phyloP scores from a whole-genome alignment of 2,329 filamentous ascomycete species.

The Ceratocystis papillata region DNA sequence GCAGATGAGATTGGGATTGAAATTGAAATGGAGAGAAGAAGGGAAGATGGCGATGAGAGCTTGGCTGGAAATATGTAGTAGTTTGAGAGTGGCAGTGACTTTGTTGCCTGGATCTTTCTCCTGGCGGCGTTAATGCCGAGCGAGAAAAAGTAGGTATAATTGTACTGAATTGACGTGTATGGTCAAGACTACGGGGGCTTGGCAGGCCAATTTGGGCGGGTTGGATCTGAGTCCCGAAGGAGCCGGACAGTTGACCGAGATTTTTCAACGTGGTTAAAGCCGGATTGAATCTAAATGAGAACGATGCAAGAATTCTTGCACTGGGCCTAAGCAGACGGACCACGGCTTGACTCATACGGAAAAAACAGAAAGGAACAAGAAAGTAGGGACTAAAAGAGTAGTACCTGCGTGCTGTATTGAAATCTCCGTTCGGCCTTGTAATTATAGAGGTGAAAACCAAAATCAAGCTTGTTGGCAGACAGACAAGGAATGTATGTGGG shows the following conservation, averaged over 20 bases:
- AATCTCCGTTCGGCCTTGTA: no score
- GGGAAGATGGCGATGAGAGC: not conserved
- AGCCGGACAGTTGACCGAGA: conserved; percentile 11
- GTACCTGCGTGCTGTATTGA: not conserved
- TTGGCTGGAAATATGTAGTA: not conserved
- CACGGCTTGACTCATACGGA: conserved; percentile 18
- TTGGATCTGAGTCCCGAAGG: conserved; percentile 1
- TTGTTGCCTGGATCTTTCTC: not conserved
- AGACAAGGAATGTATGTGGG: not conserved
- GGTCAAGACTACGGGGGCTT: not conserved
- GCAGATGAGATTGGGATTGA: no score
- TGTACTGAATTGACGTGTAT: not conserved
- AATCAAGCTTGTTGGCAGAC: not conserved
- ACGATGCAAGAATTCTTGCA: conserved; percentile 19
- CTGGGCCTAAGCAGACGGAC: conserved; percentile 8
- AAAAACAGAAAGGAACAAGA: not conserved
- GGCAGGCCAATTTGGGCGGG: not conserved
- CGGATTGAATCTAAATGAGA: not conserved
- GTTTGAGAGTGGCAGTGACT: not conserved
- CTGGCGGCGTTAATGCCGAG: not conserved
- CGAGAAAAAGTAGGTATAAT: not conserved
- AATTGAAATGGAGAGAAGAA: not conserved
- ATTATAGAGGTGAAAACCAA: not conserved
- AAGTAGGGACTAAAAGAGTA: not conserved
- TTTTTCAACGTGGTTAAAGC: conserved; percentile 7